Conservation (phyloP, 352 stramenopile genomes). For the Saprolegnia diclina region DNA sequence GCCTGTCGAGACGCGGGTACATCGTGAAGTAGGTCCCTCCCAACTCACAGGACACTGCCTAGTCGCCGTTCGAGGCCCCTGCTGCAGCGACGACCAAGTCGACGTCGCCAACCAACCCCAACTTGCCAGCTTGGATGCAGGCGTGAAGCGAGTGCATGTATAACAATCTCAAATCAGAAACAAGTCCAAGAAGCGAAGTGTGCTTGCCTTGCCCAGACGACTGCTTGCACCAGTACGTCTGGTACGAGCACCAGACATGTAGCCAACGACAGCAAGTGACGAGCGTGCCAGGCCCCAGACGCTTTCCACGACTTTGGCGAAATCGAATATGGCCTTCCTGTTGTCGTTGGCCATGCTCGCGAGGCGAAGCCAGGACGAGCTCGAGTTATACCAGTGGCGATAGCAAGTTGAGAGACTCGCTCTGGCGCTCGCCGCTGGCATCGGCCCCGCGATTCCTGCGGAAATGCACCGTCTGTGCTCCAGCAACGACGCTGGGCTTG, state of each 20-base stretch:
- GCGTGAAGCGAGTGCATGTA: background rate
- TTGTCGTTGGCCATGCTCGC: no score
- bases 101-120: slow-evolving; percentile 7
- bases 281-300: background rate
- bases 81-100: background rate
- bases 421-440: no score
- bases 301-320: no score
- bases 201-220: background rate
- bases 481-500: no score
- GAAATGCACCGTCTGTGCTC: no score
- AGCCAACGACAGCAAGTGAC: background rate
- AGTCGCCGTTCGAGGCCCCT: background rate
- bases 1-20: slow-evolving; percentile 1
- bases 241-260: background rate
- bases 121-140: slow-evolving; percentile 27
- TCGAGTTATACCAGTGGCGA: no score
- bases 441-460: no score
- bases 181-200: background rate
- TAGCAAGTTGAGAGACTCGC: no score
- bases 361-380: no score
- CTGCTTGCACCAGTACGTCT: background rate
- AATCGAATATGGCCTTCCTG: no score
- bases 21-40: background rate
- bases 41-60: background rate
- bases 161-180: background rate